phyloP scores from a whole-genome alignment of 371 early-diverging fungal species.

The Rhizopus microsporus region DNA sequence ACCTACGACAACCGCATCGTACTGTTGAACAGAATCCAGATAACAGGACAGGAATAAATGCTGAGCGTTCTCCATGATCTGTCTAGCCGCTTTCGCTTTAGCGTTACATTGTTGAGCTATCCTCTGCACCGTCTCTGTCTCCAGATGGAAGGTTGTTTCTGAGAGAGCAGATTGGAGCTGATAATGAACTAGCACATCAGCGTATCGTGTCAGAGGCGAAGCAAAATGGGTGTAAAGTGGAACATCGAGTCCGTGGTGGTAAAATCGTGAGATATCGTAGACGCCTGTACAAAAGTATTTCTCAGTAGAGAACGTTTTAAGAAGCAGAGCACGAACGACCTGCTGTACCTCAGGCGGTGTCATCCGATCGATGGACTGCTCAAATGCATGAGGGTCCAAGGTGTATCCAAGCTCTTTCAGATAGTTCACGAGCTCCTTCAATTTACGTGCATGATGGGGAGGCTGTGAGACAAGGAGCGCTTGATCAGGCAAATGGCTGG shows the following conservation, averaged over 20 bases:
- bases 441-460: slow-evolving; percentile 59
- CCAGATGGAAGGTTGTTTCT: slow-evolving; percentile 48
- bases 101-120: slow-evolving; percentile 71
- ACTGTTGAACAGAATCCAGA: slow-evolving; percentile 32
- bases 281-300: slow-evolving; percentile 85
- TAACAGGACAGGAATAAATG: slow-evolving; percentile 66
- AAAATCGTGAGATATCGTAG: slow-evolving; percentile 57
- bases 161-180: slow-evolving; percentile 44
- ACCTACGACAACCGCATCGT: slow-evolving; percentile 49
- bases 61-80: slow-evolving; percentile 75
- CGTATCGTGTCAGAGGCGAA: slow-evolving; percentile 91
- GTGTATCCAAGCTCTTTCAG: slow-evolving; percentile 55
- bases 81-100: slow-evolving; percentile 60
- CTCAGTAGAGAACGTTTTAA: slow-evolving; percentile 75
- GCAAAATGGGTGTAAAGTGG: slow-evolving; percentile 89
- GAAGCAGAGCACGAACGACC: slow-evolving; percentile 54
- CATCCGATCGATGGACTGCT: slow-evolving; percentile 71
- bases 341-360: slow-evolving; percentile 41
- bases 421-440: slow-evolving; percentile 57
- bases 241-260: slow-evolving; percentile 73
- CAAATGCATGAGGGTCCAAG: slow-evolving; percentile 59
- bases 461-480: slow-evolving; percentile 80
- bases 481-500: slow-evolving; percentile 78
- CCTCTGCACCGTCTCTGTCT: slow-evolving; percentile 40
- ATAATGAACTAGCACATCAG: slow-evolving; percentile 95